Conservation (phyloP, 305 asterid species). For the Solanum chacoense region DNA sequence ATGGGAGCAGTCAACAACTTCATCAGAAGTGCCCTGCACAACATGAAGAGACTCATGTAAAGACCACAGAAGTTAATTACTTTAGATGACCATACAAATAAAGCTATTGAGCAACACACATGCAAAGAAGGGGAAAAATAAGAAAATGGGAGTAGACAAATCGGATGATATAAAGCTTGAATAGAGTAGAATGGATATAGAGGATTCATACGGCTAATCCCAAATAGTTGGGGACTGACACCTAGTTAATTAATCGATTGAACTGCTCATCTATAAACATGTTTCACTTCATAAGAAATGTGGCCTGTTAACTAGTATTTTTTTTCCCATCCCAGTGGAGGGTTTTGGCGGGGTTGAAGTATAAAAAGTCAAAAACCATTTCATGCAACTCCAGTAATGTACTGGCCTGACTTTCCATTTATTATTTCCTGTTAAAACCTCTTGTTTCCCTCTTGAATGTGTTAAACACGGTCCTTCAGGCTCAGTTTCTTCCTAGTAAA, state of each 20-base stretch:
- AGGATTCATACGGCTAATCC: background rate
- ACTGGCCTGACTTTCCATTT: background rate
- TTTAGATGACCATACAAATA: background rate
- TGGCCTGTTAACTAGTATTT: background rate
- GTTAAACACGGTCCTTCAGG: background rate
- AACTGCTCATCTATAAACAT: background rate
- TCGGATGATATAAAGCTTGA: background rate
- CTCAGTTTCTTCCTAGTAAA: background rate
- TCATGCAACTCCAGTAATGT: background rate
- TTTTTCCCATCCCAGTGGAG: background rate
- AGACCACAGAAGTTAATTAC: background rate
- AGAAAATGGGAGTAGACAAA: background rate
- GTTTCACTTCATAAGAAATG: background rate
- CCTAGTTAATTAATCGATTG: background rate
- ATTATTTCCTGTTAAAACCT: background rate
- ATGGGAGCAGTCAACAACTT: constrained; percentile 87
- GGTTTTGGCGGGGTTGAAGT: background rate
- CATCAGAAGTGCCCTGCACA: constrained; percentile 88
- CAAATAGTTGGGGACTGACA: background rate
- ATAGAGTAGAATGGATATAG: background rate
- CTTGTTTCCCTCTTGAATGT: background rate
- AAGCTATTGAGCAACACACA: background rate
- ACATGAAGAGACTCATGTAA: background rate
- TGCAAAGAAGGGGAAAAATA: background rate
- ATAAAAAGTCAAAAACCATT: background rate